These are phyloP conservation scores for Metschnikowia shivogae DNA, from an alignment of 805 yeast genomes.

Conservation along the genomic window DNA sequence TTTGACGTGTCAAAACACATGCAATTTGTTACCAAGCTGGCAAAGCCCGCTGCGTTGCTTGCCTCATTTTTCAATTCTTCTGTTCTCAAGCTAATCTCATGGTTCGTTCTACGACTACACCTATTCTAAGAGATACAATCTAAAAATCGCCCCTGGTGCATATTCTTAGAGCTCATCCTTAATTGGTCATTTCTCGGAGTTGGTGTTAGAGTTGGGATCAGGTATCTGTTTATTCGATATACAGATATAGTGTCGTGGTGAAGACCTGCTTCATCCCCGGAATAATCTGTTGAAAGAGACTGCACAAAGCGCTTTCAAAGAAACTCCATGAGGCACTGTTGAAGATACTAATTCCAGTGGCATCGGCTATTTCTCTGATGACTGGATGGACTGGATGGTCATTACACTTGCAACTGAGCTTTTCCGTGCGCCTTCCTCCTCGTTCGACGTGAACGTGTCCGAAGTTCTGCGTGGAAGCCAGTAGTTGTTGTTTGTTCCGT, in stretches of 20 bases:
- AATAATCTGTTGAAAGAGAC: no score
- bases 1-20: neutral
- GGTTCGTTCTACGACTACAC: no score
- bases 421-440: slow-evolving; percentile 1
- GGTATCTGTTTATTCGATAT: neutral
- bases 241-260: no score
- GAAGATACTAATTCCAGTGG: no score
- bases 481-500: slow-evolving; percentile 35
- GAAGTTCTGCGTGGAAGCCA: slow-evolving; percentile 21
- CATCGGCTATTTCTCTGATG: neutral
- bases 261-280: neutral
- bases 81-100: neutral
- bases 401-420: slow-evolving; percentile 1
- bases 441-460: neutral
- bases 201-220: no score
- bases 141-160: no score
- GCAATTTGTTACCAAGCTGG: neutral
- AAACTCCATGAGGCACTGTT: no score
- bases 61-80: slow-evolving; percentile 1
- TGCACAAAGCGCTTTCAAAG: no score
- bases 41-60: neutral
- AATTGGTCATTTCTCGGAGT: no score
- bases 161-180: no score
- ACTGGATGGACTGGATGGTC: neutral
- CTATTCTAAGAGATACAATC: no score